These are phyloP conservation scores for Solanum bulbocastanum DNA, from an alignment of 257 asterid species.

Conservation along the genomic window DNA sequence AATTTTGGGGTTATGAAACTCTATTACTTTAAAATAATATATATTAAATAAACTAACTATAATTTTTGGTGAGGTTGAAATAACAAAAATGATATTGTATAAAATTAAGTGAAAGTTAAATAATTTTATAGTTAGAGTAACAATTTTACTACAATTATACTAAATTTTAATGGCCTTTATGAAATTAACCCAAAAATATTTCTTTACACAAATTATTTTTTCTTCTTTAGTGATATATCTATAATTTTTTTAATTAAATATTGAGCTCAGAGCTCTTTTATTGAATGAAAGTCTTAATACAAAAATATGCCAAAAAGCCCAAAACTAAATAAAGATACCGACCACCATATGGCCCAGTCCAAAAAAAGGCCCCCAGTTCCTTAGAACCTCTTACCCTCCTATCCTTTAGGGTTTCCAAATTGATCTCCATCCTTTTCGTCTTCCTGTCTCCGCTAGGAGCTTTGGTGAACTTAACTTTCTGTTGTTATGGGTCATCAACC, in stretches of 20 bases:
- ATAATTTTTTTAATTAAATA: not conserved
- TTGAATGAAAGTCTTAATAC: too few relatives aligned
- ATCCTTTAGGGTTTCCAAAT: too few relatives aligned
- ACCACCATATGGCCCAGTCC: too few relatives aligned
- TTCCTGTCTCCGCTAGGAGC: too few relatives aligned
- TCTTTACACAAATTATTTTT: not conserved
- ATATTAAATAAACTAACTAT: not conserved
- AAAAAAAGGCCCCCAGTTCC: too few relatives aligned
- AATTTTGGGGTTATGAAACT: not conserved
- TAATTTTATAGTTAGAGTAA: not conserved
- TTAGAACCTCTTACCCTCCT: too few relatives aligned
- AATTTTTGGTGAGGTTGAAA: not conserved
- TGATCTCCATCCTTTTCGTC: too few relatives aligned
- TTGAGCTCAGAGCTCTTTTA: too few relatives aligned
- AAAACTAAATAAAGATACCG: too few relatives aligned
- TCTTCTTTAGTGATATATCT: not conserved
- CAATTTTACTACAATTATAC: not conserved
- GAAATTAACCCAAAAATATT: not conserved
- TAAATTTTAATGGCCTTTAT: not conserved
- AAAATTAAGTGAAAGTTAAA: not conserved
- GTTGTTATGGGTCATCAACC: too few relatives aligned
- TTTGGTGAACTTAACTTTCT: too few relatives aligned
- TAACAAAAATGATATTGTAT: not conserved
- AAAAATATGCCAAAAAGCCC: too few relatives aligned
- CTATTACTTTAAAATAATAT: not conserved